These are phyloP conservation scores for Mycena epipterygia DNA, from an alignment of 768 basidiomycete genomes.

Conservation along the genomic window DNA sequence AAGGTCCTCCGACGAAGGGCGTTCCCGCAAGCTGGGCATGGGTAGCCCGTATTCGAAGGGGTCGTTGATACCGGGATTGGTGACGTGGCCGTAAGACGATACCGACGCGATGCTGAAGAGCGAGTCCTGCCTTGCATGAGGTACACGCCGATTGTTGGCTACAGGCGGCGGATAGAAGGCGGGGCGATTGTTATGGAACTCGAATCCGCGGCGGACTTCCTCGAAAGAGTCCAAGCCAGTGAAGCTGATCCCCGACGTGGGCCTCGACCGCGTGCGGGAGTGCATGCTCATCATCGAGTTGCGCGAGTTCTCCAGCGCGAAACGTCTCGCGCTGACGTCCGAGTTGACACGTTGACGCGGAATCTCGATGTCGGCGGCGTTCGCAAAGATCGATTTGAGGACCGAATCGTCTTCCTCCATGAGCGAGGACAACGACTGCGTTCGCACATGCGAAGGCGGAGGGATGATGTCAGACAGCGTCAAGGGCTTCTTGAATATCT, in stretches of 20 bases:
- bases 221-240: slow-evolving; percentile 81
- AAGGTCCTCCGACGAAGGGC: slow-evolving; percentile 72
- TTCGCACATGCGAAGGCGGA: slow-evolving; percentile 65
- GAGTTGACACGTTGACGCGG: slow-evolving; percentile 58
- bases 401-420: slow-evolving; percentile 65
- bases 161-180: slow-evolving; percentile 73
- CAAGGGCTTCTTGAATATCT: slow-evolving; percentile 54
- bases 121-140: slow-evolving; percentile 68
- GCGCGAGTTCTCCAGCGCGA: slow-evolving; percentile 42
- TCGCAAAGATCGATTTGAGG: slow-evolving; percentile 67
- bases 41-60: slow-evolving; percentile 79
- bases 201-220: slow-evolving; percentile 84
- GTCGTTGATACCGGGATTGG: slow-evolving; percentile 73
- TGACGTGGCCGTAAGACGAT: slow-evolving; percentile 81
- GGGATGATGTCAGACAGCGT: slow-evolving; percentile 86
- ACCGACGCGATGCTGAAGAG: slow-evolving; percentile 82
- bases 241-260: slow-evolving; percentile 74
- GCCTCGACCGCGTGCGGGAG: slow-evolving; percentile 52
- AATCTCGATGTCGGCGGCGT: slow-evolving; percentile 56
- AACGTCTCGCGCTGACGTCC: slow-evolving; percentile 55
- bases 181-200: slow-evolving; percentile 74
- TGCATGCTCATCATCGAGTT: slow-evolving; percentile 39
- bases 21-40: slow-evolving; percentile 61
- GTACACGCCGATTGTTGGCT: slow-evolving; percentile 46
- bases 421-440: slow-evolving; percentile 60